Percentiles rank a stretch among this genome's conserved stretches.
phyloP scores from a whole-genome alignment of 2,329 filamentous ascomycete species.

The Aspergillus glaucus region DNA sequence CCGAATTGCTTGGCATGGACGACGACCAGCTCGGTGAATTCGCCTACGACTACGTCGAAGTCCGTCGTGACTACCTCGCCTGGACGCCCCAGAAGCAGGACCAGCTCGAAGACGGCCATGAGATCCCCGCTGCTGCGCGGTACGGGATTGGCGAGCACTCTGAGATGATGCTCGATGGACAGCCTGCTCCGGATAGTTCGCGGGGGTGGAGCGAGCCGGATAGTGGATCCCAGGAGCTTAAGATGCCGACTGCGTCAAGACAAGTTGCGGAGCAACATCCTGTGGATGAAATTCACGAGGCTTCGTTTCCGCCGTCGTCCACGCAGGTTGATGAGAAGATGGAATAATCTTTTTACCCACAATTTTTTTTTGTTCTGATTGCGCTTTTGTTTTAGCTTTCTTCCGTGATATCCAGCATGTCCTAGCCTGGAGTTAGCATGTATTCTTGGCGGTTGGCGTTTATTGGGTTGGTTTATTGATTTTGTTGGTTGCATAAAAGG shows the following conservation, averaged over 20 bases:
- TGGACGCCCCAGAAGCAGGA: conserved; percentile 44
- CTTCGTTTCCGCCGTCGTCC: conserved; percentile 2
- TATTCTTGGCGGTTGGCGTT: conserved; percentile 9
- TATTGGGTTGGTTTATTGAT: conserved; percentile 2
- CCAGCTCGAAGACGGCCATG: conserved; percentile 42
- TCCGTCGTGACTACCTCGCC: conserved; percentile 45
- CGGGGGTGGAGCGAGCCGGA: conserved; percentile 25
- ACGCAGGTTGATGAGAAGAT: conserved; percentile 18
- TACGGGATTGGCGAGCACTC: conserved; percentile 57
- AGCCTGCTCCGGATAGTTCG: conserved; percentile 31
- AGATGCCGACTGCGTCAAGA: conserved; percentile 23
- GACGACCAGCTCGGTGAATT: conserved; percentile 48
- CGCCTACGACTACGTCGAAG: conserved; percentile 48
- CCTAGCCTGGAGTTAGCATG: conserved; percentile 17
- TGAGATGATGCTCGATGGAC: conserved; percentile 55
- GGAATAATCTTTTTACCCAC: conserved; percentile 2
- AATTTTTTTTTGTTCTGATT: conserved; percentile 8
- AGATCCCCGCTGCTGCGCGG: conserved; percentile 53
- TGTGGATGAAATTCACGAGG: conserved; percentile 7
- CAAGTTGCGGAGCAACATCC: conserved; percentile 24
- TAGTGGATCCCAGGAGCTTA: conserved; percentile 4
- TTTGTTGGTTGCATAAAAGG: neutral
- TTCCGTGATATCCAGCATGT: conserved; percentile 22
- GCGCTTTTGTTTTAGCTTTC: conserved; percentile 9
- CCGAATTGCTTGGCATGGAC: conserved; percentile 61